Evolutionary conservation across 805 yeast species (phyloP).

Genomic region (Nakazawaea ishiwadae): DNA sequence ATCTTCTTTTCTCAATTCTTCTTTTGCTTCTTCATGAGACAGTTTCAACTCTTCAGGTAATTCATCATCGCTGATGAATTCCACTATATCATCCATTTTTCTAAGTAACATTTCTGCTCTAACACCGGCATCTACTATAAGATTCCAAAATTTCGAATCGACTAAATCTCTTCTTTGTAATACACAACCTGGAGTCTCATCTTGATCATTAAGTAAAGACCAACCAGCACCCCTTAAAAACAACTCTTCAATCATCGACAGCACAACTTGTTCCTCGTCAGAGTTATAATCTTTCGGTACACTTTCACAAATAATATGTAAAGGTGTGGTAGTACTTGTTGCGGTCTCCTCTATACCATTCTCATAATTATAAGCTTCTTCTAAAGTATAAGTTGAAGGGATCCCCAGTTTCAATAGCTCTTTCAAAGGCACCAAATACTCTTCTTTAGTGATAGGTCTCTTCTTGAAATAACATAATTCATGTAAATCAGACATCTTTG

Average conservation of each 20-base stretch:
- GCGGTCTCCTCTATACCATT: conserved; percentile 33
- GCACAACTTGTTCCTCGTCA: conserved; percentile 38
- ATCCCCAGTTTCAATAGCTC: conserved; percentile 55
- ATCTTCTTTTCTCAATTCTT: no score
- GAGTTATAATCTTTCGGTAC: conserved; percentile 34
- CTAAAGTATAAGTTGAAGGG: conserved; percentile 79
- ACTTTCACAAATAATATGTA: conserved; percentile 62
- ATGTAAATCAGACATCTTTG: conserved; percentile 65
- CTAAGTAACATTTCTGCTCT: conserved; percentile 81
- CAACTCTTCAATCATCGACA: conserved; percentile 55
- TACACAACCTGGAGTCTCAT: conserved; percentile 84
- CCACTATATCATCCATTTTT: conserved; percentile 60
- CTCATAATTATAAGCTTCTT: conserved; percentile 62
- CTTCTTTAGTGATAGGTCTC: conserved; percentile 46
- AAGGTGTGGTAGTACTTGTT: conserved; percentile 66
- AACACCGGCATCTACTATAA: conserved; percentile 80
- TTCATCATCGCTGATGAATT: conserved; percentile 45
- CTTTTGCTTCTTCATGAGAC: conserved; percentile 15
- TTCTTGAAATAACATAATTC: conserved; percentile 47
- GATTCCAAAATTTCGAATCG: conserved; percentile 34
- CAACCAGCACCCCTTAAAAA: conserved; percentile 91
- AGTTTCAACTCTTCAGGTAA: conserved; percentile 14
- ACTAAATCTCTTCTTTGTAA: conserved; percentile 47
- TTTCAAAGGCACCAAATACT: conserved; percentile 40
- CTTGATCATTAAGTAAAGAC: conserved; percentile 69